Evolutionary conservation across 345 rosid genomes (phyloP).

Genomic region (Populus simonii): DNA sequence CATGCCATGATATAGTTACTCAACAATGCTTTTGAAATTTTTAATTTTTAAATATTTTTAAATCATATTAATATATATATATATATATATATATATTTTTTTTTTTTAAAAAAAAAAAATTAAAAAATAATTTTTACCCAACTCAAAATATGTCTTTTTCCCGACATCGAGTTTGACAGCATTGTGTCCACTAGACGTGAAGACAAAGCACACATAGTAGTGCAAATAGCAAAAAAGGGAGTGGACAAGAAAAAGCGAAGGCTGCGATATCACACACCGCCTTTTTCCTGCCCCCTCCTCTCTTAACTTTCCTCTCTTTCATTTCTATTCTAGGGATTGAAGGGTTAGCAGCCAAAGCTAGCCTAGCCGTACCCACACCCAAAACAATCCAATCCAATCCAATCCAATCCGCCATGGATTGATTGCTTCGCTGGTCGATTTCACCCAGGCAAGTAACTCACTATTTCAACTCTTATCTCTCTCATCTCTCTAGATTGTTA

Average conservation of each 20-base stretch:
- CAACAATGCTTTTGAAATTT: too few species aligned
- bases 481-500: neutral
- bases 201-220: neutral
- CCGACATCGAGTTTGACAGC: too few species aligned
- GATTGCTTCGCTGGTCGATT: neutral
- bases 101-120: too few species aligned
- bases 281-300: neutral
- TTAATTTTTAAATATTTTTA: too few species aligned
- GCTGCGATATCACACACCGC: neutral
- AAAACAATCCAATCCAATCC: neutral
- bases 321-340: neutral
- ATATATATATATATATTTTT: too few species aligned
- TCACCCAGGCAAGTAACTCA: neutral
- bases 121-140: too few species aligned
- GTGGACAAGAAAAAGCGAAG: slow-evolving; percentile 6
- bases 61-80: too few species aligned
- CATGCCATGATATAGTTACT: too few species aligned
- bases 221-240: slow-evolving; percentile 1
- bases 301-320: neutral
- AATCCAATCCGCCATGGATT: slow-evolving; percentile 1
- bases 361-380: neutral
- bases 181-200: neutral
- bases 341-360: neutral
- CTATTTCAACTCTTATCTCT: slow-evolving; percentile 6
- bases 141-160: too few species aligned